Base-by-base conservation (phyloP, 1,284 basidiomycete species). In the Papiliotrema nemorosa region DNA sequence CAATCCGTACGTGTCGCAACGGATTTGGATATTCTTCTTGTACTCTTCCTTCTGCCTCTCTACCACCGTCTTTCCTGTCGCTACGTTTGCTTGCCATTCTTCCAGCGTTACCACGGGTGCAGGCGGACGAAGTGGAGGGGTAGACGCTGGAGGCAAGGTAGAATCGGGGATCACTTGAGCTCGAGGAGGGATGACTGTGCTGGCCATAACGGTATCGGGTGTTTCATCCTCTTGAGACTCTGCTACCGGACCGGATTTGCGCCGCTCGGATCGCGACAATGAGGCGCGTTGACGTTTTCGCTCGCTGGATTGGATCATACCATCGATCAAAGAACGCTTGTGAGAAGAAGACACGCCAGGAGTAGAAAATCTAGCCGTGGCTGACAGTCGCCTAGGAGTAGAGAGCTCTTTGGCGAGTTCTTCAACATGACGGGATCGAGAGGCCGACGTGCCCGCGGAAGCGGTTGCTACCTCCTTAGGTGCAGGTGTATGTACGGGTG, bases 1-100 rank as follows among this genome's bases (percentile, higher is more conserved):
- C 14, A 59, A 25, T 2, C 43, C 42, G 37, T 58, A 62, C 44
- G 46, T 53, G n/a, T 40, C 35, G n/a, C 52, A 43, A 22, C 54
- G 48, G 18, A 18, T 25, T 34, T 12, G 18, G 24, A 64, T 53
- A n/a, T 52, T 24, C 18, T 33, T 24, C 46, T 50, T 53, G 46
- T 64, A 60, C 43, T 48, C 35, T 31, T 57, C 44, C n/a, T 50
- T 38, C 12, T 41, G 16, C 24, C 40, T 35, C 43, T 36, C n/a
- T 6, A 50, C 55, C 16, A 60, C 27, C 10, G 21, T 20, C 41
- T 48, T 39, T 7, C 62, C 62, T 14, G 38, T 31, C 5, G 29
- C 13, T 6, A 49, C 36, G 26, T 22, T 39, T 41, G 51, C 55
- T 2, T 44, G 16, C 13, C 47, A 48, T 38, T 58, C 43, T 33